Conservation (phyloP, 2,329 filamentous ascomycete species). For the Penicillium rolfsii region DNA sequence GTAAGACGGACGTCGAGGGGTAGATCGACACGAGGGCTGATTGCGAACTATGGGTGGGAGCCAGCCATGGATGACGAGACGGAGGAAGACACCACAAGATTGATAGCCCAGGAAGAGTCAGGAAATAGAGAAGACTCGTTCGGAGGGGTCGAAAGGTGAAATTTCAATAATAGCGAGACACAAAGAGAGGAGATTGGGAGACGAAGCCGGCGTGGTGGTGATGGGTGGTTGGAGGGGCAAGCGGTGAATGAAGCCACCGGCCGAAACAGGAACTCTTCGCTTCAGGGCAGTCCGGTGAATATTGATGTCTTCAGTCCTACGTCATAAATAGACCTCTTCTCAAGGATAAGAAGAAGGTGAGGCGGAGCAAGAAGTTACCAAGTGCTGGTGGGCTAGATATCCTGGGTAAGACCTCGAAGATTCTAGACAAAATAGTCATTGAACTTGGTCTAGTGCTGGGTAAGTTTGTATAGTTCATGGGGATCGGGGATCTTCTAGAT, state of each 20-base stretch:
- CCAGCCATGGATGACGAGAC: constrained; percentile 21
- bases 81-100: not conserved
- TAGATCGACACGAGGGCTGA: constrained; percentile 11
- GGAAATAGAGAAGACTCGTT: not conserved
- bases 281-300: constrained; percentile 16
- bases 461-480: not conserved
- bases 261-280: constrained; percentile 25
- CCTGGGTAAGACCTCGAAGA: not conserved
- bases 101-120: not conserved
- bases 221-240: constrained; percentile 28
- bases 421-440: not conserved
- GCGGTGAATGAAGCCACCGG: constrained; percentile 29
- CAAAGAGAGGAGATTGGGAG: not conserved
- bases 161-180: not conserved
- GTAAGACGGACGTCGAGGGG: constrained; percentile 18
- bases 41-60: constrained; percentile 17
- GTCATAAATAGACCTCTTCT: constrained; percentile 18
- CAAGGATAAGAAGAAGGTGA: not conserved
- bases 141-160: not conserved
- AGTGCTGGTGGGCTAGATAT: not conserved
- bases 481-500: not conserved
- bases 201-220: not conserved
- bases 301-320: constrained; percentile 25
- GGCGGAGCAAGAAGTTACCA: not conserved
- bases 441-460: not conserved